Conservation (phyloP, 106 monocot species). For the Allium cepa region DNA sequence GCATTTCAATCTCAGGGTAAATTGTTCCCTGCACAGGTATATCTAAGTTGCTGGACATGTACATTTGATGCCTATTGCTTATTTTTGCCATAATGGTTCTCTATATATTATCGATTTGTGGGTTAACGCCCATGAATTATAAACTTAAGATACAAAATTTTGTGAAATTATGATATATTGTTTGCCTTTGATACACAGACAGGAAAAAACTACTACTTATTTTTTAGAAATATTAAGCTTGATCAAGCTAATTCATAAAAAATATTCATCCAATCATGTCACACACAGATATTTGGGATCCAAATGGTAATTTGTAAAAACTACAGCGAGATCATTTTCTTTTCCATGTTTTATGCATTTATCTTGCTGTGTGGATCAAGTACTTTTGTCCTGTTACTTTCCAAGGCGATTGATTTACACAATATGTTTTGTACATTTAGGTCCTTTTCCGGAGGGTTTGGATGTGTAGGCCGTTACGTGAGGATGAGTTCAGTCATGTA, state of each 20-base stretch:
- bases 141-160: background rate
- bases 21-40: constrained; percentile 73
- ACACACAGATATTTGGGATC: no score
- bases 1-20: constrained; percentile 40
- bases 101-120: no score
- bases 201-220: background rate
- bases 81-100: no score
- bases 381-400: background rate
- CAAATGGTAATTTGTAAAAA: background rate
- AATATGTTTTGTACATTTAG: background rate
- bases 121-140: no score
- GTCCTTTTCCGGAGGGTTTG: constrained; percentile 25
- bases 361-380: background rate
- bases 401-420: background rate
- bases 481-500: constrained; percentile 17
- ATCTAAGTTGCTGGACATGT: background rate
- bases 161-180: background rate
- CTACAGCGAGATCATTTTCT: background rate
- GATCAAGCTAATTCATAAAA: no score
- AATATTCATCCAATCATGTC: no score
- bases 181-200: background rate
- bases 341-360: background rate
- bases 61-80: no score
- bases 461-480: constrained; percentile 19
- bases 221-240: background rate